Conservation (phyloP, 306 rosid genomes). For the Ormosia emarginata region DNA sequence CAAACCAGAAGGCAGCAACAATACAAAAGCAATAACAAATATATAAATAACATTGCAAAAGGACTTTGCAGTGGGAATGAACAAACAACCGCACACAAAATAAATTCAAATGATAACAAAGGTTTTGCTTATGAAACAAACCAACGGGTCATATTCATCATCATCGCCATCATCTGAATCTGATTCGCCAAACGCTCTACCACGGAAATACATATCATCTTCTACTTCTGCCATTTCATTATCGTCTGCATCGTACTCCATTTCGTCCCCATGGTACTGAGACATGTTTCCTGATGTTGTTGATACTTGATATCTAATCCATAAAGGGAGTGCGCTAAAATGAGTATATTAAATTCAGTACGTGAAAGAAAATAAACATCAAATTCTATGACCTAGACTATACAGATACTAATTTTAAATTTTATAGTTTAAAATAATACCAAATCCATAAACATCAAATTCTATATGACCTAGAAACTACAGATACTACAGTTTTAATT, state of each 20-base stretch:
- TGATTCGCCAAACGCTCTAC: conserved; percentile 41
- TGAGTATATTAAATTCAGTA: not conserved
- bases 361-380: not conserved
- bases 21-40: not conserved
- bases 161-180: conserved; percentile 31
- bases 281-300: conserved; percentile 26
- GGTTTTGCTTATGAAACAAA: conserved; percentile 37
- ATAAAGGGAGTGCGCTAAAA: not conserved
- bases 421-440: not conserved
- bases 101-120: conserved; percentile 1
- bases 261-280: conserved; percentile 32
- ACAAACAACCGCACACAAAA: not conserved
- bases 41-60: not conserved
- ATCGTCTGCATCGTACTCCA: conserved; percentile 38
- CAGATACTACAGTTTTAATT: not conserved
- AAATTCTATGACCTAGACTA: not conserved
- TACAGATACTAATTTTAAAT: not conserved
- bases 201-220: conserved; percentile 40
- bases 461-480: not conserved
- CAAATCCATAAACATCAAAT: not conserved
- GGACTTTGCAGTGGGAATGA: not conserved
- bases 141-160: conserved; percentile 43
- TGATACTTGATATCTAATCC: conserved; percentile 2
- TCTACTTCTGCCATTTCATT: conserved; percentile 50
- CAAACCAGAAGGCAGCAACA: not conserved